Base-by-base conservation (phyloP, 805 yeast species). In the Candida multigemmis region DNA sequence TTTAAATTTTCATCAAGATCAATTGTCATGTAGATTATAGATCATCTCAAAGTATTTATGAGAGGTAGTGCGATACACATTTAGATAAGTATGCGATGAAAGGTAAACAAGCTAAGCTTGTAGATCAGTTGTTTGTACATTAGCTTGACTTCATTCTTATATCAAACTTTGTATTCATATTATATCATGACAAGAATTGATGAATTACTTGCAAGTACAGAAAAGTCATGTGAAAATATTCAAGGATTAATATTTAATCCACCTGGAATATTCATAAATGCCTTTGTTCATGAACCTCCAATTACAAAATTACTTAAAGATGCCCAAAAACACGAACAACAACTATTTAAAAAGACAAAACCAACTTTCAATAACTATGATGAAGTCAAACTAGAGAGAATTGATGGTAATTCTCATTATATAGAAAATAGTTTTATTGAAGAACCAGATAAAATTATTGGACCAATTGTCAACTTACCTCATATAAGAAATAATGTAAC, bases 181-280 rank as follows among this genome's bases (percentile, higher is more conserved):
- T n/a, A n/a, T n/a, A n/a, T n/a, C 4, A 47, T 42, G 48, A 32
- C 45, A 7, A 32, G 43, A 5, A 33, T 49, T 21, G 30, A 30
- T 14, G 47, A 48, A 36, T 44, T 43, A 22, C 31, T 56, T 11
- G 53, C 51, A 14, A 37, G 50, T 22, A 53, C 66, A 1, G 52
- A 60, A n/a, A 50, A 53, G 23, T 48, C 65, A 26, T 41, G 59
- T 4, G 57, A 55, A n/a, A 53, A 65, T 1, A 44, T 73, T 7
- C 48, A 56, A 14, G 45, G 55, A 7, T 56, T 67, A 3, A 54
- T 69, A 29, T 77, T 77, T 46, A 48, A 61, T 12, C 60, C 66
- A 0, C 72, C 81, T 0, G 83, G 84, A 0, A 65, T 74, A 4
- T 77, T 77, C 46, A 71, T 79, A 21, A 77, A 77, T 40, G 77